A percentile compares a stretch with the other conserved stretches of the same genome.
These are phyloP conservation scores for Xylariales sp. DNA, from an alignment of 2,329 filamentous ascomycete species.

Conservation along the genomic window DNA sequence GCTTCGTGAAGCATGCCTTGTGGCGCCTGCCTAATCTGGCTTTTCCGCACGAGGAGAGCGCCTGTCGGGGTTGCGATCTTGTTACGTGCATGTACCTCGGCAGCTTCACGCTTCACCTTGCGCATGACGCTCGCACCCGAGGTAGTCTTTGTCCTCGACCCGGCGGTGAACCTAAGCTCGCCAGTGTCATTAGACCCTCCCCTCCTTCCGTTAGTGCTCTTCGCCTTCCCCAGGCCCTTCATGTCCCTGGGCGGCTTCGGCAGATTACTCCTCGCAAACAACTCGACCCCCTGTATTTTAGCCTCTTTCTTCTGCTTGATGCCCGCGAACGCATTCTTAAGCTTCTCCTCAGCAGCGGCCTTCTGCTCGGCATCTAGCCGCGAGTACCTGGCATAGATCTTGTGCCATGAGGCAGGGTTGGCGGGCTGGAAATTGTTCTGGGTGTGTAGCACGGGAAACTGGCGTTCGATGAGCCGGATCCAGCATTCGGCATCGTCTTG, in stretches of 20 bases:
- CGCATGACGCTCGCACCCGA: slow-evolving; percentile 50
- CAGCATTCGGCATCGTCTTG: slow-evolving; percentile 69
- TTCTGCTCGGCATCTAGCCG: slow-evolving; percentile 53
- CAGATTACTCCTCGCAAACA: slow-evolving; percentile 37
- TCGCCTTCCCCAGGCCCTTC: slow-evolving; percentile 13
- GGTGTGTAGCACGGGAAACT: slow-evolving; percentile 64
- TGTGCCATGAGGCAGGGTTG: slow-evolving; percentile 68
- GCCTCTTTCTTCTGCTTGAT: slow-evolving; percentile 54
- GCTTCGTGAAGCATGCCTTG: slow-evolving; percentile 49
- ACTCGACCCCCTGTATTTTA: slow-evolving; percentile 53
- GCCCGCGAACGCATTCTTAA: slow-evolving; percentile 53
- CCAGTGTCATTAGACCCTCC: slow-evolving; percentile 23
- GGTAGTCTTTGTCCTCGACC: slow-evolving; percentile 47
- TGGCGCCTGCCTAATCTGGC: slow-evolving; percentile 46
- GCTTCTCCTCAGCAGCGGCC: slow-evolving; percentile 50
- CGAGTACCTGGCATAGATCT: slow-evolving; percentile 68
- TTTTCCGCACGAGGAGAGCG: slow-evolving; percentile 25
- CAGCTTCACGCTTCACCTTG: slow-evolving; percentile 52
- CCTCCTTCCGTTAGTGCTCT: slow-evolving; percentile 10
- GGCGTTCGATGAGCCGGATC: slow-evolving; percentile 70
- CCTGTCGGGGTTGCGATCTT: slow-evolving; percentile 37
- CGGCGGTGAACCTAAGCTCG: slow-evolving; percentile 39
- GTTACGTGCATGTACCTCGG: slow-evolving; percentile 46
- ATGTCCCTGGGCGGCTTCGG: slow-evolving; percentile 36
- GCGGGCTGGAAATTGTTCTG: slow-evolving; percentile 60